phyloP scores from a whole-genome alignment of 139 green algal genomes.

The Chlamydomonas sp. region DNA sequence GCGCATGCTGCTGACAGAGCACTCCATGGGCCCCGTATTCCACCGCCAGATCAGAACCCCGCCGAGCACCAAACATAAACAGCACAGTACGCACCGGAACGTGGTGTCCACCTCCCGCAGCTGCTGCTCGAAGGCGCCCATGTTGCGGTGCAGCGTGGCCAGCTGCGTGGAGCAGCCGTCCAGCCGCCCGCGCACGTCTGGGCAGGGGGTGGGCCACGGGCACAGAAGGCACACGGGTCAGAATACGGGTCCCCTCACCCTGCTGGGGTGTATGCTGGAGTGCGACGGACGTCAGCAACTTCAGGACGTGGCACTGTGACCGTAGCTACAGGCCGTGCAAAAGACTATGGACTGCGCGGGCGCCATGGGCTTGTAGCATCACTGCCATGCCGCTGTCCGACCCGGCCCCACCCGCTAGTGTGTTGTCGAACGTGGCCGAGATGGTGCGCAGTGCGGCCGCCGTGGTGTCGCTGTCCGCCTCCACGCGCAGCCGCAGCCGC shows the following conservation, averaged over 20 bases:
- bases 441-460: conserved; percentile 43
- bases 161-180: conserved; percentile 27
- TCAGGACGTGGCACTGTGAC: no score
- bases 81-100: not conserved
- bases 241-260: not conserved
- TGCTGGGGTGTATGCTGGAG: no score
- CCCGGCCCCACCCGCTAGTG: conserved; percentile 17
- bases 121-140: conserved; percentile 16
- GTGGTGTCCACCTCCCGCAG: conserved; percentile 20
- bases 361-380: not conserved
- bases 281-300: no score
- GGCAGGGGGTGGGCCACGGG: not conserved
- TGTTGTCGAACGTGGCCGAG: conserved; percentile 42
- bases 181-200: conserved; percentile 36
- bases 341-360: no score
- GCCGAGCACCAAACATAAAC: not conserved
- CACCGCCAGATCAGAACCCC: no score
- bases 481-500: conserved; percentile 47
- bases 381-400: no score
- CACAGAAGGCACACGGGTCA: not conserved
- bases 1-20: no score
- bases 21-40: no score
- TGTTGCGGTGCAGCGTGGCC: conserved; percentile 29
- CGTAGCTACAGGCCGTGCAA: no score
- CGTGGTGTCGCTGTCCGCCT: conserved; percentile 53